phyloP scores from a whole-genome alignment of 2,329 filamentous ascomycete species.

The Cryphonectria nitschkei region DNA sequence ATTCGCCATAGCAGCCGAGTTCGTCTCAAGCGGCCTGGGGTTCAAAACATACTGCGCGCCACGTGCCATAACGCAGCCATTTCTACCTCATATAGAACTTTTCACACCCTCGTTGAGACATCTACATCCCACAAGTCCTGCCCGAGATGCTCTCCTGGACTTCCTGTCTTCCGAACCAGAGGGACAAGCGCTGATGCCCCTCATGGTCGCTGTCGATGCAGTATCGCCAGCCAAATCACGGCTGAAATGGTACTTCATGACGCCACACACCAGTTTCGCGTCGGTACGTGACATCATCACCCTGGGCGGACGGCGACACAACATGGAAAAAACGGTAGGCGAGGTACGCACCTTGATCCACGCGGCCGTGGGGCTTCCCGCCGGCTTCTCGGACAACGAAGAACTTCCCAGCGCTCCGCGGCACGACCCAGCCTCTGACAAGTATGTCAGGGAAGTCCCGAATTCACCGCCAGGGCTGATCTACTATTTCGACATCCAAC shows the following conservation, averaged over 20 bases:
- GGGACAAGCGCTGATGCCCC: background rate
- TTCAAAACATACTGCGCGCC: conserved; percentile 6
- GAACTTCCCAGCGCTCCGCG: conserved; percentile 6
- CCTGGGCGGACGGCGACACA: background rate
- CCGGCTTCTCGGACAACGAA: background rate
- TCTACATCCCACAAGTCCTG: background rate
- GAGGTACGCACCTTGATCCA: background rate
- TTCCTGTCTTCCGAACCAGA: background rate
- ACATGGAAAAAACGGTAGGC: background rate
- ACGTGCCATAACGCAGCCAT: background rate
- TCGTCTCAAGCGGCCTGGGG: background rate
- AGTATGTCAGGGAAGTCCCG: background rate
- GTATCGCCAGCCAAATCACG: background rate
- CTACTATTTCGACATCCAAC: conserved; percentile 4
- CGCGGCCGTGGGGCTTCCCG: background rate
- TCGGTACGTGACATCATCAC: background rate
- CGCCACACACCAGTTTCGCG: background rate
- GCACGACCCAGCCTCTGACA: background rate
- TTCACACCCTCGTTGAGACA: background rate
- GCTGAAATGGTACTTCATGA: conserved; percentile 9
- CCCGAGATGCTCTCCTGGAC: background rate
- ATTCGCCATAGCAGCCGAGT: conserved; percentile 2
- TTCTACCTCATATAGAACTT: background rate
- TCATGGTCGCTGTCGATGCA: background rate
- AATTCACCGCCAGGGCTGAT: background rate